Conservation (phyloP, 2,329 filamentous ascomycete species). For the Clarireedia monteithiana region DNA sequence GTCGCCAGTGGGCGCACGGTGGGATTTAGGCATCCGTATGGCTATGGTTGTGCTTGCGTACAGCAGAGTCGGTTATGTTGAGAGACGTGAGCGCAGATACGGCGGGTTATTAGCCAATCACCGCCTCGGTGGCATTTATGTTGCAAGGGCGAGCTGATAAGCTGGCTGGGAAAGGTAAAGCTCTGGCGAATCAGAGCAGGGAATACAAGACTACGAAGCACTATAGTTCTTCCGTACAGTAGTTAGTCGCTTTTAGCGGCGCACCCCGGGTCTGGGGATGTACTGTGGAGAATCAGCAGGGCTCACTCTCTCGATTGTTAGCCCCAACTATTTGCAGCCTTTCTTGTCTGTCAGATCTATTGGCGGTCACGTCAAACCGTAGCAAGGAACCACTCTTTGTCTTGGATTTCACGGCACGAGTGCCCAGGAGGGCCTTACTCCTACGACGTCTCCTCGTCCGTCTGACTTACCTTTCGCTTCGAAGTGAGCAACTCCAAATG, state of each 20-base stretch:
- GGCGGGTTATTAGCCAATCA: neutral
- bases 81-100: neutral
- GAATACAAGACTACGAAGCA: neutral
- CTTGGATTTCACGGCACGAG: too few relatives aligned
- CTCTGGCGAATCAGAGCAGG: neutral
- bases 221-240: neutral
- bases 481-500: neutral
- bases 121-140: neutral
- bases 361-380: neutral
- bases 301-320: neutral
- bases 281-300: neutral
- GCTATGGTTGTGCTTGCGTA: neutral
- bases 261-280: neutral
- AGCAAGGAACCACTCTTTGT: neutral
- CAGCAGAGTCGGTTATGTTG: too few relatives aligned
- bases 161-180: neutral
- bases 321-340: too few relatives aligned
- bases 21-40: slow-evolving; percentile 2
- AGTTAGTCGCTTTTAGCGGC: neutral
- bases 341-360: neutral
- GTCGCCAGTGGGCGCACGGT: neutral
- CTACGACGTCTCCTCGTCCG: neutral
- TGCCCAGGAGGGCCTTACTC: neutral
- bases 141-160: slow-evolving; percentile 2
- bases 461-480: neutral